Conservation (phyloP, 1,284 basidiomycete genomes). For the Takashimella tepidaria region DNA sequence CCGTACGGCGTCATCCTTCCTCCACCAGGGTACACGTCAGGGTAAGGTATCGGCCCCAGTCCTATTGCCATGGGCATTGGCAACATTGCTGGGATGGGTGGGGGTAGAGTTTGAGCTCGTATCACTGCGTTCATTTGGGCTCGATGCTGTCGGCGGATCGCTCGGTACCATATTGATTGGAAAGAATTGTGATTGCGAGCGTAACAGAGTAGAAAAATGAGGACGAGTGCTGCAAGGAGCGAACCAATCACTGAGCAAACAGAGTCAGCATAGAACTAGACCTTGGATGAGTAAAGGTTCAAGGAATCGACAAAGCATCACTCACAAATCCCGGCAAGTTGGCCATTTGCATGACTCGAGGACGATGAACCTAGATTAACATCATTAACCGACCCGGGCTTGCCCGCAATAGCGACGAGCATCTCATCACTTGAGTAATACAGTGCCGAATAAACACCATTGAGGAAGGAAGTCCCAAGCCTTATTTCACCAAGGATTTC, state of each 20-base stretch:
- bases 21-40: not conserved
- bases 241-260: not conserved
- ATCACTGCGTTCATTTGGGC: constrained; percentile 29
- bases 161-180: constrained; percentile 37
- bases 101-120: constrained; percentile 28
- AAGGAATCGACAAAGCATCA: not conserved
- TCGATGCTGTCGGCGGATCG: constrained; percentile 31
- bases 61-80: constrained; percentile 2
- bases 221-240: constrained; percentile 15
- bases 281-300: not conserved
- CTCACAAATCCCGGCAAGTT: constrained; percentile 22
- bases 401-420: constrained; percentile 41
- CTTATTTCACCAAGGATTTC: constrained; percentile 35
- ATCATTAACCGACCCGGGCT: constrained; percentile 34
- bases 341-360: constrained; percentile 16
- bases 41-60: not conserved
- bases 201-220: constrained; percentile 32
- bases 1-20: not conserved
- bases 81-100: constrained; percentile 21
- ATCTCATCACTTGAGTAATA: constrained; percentile 29
- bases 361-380: constrained; percentile 14
- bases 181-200: constrained; percentile 31
- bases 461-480: constrained; percentile 43
- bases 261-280: too few relatives aligned
- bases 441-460: constrained; percentile 39